Evolutionary conservation across 1,284 basidiomycete species (phyloP), one percentile per base, ranked within the genome.

Genomic region (Moesziomyces sp.): DNA sequence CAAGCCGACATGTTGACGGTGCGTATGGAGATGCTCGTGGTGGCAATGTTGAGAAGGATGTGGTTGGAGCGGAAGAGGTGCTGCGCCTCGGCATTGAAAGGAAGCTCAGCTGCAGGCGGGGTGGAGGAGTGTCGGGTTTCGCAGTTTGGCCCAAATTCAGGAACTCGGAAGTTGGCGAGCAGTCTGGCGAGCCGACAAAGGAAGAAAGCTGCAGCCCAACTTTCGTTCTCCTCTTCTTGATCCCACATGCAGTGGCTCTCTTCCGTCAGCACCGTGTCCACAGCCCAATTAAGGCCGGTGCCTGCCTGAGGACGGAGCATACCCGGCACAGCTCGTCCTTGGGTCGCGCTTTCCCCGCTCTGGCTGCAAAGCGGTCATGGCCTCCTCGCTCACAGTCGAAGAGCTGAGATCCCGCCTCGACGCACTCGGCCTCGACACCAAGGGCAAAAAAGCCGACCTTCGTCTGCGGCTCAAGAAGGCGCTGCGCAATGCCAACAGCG

Each of bases 381-480:
- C 69, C 5, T 68, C 70, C 48, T 60, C 62, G 3, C 53, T 74
- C 24, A 70, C 58, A 13, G 70, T 76, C 44, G 58, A 73, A 26
- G 66, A 76, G 60, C 65, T 76, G n/a, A 58, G 67, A 13, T 53
- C 58, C 11, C 56, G 57, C 35, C 77, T 84, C 48, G 55, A 59
- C 18, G 55, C 64, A 0, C 76, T 84, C 44, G 69, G 68, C 0
- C 77, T 84, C 52, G 81, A 84, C 48, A 71, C 74, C 8, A 75
- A 76, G n/a, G 83, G 83, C 26, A 76, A 73, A 50, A 84, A 84
- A 30, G 62, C 73, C 13, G 73, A 72, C 21, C 74, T 84, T 21
- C 57, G 70, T 18, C 52, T 68, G 19, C 60, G 77, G 11, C 68
- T 81, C 33, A 58, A 60, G 16, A 74, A 66, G 21, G 76, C 76